These are phyloP conservation scores for Ganoderma meredithae DNA, from an alignment of 1,284 basidiomycete genomes.

Conservation along the genomic window DNA sequence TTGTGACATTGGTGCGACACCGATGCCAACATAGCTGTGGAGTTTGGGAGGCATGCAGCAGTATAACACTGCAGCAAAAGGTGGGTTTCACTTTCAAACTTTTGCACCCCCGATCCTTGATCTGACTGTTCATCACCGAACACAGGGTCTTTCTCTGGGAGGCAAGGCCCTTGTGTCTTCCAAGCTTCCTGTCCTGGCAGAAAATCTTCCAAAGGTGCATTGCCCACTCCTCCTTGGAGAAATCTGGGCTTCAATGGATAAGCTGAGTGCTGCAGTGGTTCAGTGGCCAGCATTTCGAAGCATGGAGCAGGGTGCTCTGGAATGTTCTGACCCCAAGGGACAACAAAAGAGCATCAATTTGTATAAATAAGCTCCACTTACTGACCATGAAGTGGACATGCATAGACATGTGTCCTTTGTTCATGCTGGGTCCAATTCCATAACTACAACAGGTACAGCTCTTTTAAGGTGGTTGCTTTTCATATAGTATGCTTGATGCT, in stretches of 20 bases:
- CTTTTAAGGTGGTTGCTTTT: not conserved
- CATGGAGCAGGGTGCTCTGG: not conserved
- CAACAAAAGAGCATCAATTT: not conserved
- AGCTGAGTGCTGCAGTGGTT: not conserved
- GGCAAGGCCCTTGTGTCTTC: not conserved
- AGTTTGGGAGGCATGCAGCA: slow-evolving; percentile 8
- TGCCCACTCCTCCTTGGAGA: not conserved
- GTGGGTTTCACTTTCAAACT: not conserved
- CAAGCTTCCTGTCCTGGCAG: not conserved
- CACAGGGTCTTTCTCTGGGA: not conserved
- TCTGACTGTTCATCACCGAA: not conserved
- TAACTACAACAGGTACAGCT: slow-evolving; percentile 15
- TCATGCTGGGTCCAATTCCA: slow-evolving; percentile 12
- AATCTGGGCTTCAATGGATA: not conserved
- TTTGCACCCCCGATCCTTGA: slow-evolving; percentile 7
- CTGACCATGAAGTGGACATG: not conserved
- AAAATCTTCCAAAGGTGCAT: not conserved
- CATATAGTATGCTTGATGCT: not conserved
- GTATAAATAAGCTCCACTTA: not conserved
- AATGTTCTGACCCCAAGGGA: not conserved
- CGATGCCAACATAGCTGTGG: not conserved
- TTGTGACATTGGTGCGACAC: slow-evolving; percentile 4
- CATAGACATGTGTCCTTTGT: not conserved
- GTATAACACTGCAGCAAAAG: not conserved
- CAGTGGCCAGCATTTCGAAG: not conserved